Conservation (phyloP, 768 basidiomycete species). For the Xerocomellus intermedius region DNA sequence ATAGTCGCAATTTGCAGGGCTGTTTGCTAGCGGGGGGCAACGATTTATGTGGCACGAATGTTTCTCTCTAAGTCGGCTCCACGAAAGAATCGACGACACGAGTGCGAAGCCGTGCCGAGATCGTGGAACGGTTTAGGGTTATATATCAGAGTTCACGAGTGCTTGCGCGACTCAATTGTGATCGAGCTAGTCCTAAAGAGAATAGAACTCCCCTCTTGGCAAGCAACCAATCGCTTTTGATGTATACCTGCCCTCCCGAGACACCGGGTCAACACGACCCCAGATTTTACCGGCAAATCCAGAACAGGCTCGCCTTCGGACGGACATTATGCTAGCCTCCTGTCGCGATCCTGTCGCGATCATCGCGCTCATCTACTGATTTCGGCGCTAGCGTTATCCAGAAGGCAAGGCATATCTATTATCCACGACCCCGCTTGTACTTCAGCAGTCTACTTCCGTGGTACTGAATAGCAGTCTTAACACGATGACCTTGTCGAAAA, state of each 20-base stretch:
- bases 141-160: not conserved
- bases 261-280: not conserved
- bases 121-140: not conserved
- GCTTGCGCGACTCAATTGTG: constrained; percentile 1
- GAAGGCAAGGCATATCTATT: not conserved
- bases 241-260: not conserved
- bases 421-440: not conserved
- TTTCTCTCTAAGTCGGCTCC: not conserved
- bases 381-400: not conserved
- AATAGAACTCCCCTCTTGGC: not conserved
- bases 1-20: not conserved
- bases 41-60: not conserved
- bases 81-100: not conserved
- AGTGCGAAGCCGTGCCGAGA: not conserved
- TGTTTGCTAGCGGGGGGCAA: not conserved
- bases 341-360: not conserved
- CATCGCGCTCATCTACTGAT: not conserved
- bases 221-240: not conserved
- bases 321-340: not conserved
- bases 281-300: not conserved
- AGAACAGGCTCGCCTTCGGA: not conserved
- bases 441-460: too few relatives aligned
- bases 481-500: not conserved
- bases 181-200: constrained; percentile 1
- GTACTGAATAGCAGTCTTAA: not conserved